These are phyloP conservation scores for Thermomucor indicae-seudaticae DNA, from an alignment of 371 early-diverging fungal genomes.

Conservation along the genomic window DNA sequence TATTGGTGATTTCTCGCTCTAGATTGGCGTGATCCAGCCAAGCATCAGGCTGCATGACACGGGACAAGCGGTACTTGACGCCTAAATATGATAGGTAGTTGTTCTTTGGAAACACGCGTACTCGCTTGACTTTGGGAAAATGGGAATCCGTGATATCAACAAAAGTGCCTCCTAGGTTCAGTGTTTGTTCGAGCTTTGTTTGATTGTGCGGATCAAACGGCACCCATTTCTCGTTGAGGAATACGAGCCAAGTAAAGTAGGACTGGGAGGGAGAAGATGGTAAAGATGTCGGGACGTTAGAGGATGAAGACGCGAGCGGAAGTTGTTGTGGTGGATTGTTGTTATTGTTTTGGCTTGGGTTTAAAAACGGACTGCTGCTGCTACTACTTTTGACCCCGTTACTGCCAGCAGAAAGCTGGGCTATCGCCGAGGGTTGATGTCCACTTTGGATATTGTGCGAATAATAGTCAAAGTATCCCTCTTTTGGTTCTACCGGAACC, in stretches of 20 bases:
- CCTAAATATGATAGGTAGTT: slow-evolving; percentile 33
- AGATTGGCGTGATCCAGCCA: slow-evolving; percentile 20
- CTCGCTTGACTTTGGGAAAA: slow-evolving; percentile 31
- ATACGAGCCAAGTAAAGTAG: slow-evolving; percentile 32
- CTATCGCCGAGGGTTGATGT: no score
- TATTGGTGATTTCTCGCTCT: slow-evolving; percentile 8
- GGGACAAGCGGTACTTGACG: slow-evolving; percentile 30
- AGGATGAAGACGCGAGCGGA: background rate
- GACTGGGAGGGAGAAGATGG: slow-evolving; percentile 1
- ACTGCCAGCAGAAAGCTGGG: no score
- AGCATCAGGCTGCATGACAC: slow-evolving; percentile 35
- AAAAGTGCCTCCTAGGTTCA: slow-evolving; percentile 33
- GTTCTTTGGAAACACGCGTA: slow-evolving; percentile 29
- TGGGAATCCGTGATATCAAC: slow-evolving; percentile 31
- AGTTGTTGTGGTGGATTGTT: background rate
- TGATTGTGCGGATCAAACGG: slow-evolving; percentile 32
- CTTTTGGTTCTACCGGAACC: no score
- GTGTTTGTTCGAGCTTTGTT: slow-evolving; percentile 27
- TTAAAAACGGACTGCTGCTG: background rate
- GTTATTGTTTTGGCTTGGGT: background rate
- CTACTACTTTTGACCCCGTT: no score
- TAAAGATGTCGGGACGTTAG: slow-evolving; percentile 1
- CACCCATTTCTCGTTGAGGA: slow-evolving; percentile 32
- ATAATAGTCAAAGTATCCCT: no score
- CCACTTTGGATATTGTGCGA: no score